phyloP scores from a whole-genome alignment of 345 rosid genomes.

The Moricandia moricandioides region DNA sequence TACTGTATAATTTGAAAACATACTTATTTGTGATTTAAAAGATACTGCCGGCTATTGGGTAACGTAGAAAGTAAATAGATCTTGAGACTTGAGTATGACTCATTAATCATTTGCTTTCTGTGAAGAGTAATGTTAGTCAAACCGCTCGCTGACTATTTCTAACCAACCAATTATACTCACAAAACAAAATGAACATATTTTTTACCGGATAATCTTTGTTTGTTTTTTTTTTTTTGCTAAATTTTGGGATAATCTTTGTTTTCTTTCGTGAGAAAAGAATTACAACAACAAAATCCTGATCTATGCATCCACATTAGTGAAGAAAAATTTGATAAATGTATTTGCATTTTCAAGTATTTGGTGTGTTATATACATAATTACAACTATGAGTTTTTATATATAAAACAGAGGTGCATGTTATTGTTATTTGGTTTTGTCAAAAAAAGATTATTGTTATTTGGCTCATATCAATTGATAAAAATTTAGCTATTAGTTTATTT shows the following conservation, averaged over 20 bases:
- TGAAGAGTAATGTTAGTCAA: constrained; percentile 20
- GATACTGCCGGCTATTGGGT: not conserved
- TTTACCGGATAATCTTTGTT: not conserved
- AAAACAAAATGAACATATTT: not conserved
- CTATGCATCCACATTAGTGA: not conserved
- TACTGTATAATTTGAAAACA: not conserved
- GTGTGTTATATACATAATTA: not conserved
- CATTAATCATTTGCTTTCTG: not conserved
- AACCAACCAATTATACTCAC: not conserved
- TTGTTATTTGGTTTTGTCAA: not conserved
- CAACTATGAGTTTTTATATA: not conserved
- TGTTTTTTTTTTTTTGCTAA: no score
- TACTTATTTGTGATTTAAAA: not conserved
- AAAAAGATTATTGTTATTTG: not conserved
- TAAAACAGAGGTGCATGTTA: not conserved
- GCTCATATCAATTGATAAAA: not conserved
- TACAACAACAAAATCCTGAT: not conserved
- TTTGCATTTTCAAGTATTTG: not conserved
- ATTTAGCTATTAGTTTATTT: not conserved
- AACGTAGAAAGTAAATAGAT: constrained; percentile 10
- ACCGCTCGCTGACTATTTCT: constrained; percentile 9
- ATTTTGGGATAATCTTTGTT: not conserved
- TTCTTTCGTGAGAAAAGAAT: not conserved
- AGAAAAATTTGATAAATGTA: not conserved
- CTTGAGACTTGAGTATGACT: not conserved